These are phyloP conservation scores for Pseudogymnoascus sp. DNA, from an alignment of 2,329 filamentous ascomycete genomes.

Conservation along the genomic window DNA sequence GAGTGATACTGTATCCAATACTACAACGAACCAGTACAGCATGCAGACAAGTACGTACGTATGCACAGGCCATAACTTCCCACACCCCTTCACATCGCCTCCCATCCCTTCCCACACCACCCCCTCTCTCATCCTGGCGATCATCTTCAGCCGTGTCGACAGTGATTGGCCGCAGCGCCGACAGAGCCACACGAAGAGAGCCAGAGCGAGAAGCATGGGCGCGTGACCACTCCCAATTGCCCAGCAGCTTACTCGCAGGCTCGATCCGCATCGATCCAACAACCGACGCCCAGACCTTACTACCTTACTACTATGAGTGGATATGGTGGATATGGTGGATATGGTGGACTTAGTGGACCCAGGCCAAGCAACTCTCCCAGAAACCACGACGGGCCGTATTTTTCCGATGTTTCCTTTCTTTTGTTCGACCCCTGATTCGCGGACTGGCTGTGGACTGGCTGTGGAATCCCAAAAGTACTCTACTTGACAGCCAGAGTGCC, in stretches of 20 bases:
- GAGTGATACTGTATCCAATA: background rate
- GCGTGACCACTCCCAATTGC: conserved; percentile 3
- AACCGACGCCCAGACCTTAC: conserved; percentile 4
- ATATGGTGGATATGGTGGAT: background rate
- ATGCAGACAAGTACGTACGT: background rate
- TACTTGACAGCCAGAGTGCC: background rate
- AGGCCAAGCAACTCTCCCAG: background rate
- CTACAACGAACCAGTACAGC: background rate
- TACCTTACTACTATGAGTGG: background rate
- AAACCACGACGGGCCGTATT: background rate
- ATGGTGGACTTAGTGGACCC: background rate
- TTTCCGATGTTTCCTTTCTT: conserved; percentile 1
- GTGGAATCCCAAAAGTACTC: background rate
- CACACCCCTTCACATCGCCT: background rate
- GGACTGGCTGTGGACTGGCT: background rate
- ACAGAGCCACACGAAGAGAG: background rate
- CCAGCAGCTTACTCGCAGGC: background rate
- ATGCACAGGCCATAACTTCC: conserved; percentile 1
- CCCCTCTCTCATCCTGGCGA: background rate
- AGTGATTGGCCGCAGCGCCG: background rate
- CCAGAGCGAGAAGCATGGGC: background rate
- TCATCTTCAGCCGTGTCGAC: background rate
- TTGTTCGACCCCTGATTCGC: background rate
- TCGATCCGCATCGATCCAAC: conserved; percentile 6
- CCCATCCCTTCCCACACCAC: background rate